These are phyloP conservation scores for Penicillium corylophilum DNA, from an alignment of 2,329 filamentous ascomycete species.

Conservation along the genomic window DNA sequence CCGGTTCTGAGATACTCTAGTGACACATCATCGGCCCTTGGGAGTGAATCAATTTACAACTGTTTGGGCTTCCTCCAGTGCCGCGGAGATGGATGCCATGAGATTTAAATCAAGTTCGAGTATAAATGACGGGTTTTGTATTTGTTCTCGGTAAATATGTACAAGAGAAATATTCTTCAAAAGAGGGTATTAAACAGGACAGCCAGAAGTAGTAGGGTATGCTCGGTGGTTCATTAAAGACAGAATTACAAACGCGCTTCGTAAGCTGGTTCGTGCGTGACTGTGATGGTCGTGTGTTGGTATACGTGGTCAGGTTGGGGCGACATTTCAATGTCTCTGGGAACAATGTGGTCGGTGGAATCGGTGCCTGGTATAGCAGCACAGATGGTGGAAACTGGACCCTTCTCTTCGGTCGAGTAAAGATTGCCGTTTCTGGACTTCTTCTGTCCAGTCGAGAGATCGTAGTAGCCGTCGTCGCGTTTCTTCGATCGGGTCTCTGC, in stretches of 20 bases:
- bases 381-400: conserved; percentile 10
- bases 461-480: conserved; percentile 9
- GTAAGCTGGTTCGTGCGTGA: conserved; percentile 14
- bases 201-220: not conserved
- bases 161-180: not conserved
- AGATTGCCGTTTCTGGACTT: conserved; percentile 4
- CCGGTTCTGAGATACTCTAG: not conserved
- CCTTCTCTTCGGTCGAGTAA: conserved; percentile 9
- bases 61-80: not conserved
- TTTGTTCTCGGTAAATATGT: not conserved
- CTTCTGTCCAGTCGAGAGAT: conserved; percentile 8
- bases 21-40: not conserved
- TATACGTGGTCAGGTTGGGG: conserved; percentile 11
- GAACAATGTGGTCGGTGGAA: conserved; percentile 13
- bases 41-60: not conserved
- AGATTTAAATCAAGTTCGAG: not conserved
- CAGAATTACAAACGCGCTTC: not conserved
- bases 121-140: not conserved
- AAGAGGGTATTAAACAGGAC: not conserved
- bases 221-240: not conserved
- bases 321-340: conserved; percentile 1
- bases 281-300: conserved; percentile 16
- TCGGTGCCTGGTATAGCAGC: conserved; percentile 4
- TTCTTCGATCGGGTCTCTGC: conserved; percentile 13
- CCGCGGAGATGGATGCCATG: too few relatives aligned